Conservation (phyloP, 1,139 yeast species). For the Pichia sp. region DNA sequence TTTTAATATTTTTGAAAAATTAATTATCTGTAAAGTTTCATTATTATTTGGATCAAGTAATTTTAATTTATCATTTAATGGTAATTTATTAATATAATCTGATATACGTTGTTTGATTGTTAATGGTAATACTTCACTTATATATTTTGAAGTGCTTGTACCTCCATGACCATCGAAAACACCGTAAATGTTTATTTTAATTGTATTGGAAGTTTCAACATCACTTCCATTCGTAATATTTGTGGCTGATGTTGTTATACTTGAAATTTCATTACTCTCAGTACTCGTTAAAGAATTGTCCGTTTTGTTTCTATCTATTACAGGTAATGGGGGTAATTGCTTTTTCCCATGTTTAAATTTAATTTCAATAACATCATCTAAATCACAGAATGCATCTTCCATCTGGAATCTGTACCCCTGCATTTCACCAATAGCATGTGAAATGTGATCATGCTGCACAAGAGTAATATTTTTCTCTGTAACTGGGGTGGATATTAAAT, state of each 20-base stretch:
- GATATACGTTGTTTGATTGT: conserved; percentile 18
- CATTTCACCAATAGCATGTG: conserved; percentile 68
- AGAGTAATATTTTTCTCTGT: conserved; percentile 54
- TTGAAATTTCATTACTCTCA: not conserved
- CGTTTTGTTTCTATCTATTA: conserved; percentile 4
- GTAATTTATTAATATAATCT: conserved; percentile 16
- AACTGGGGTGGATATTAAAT: conserved; percentile 66
- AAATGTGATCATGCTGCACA: conserved; percentile 36
- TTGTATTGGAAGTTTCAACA: not conserved
- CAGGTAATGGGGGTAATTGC: not conserved
- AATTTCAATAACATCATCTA: conserved; percentile 26
- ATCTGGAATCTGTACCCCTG: conserved; percentile 72
- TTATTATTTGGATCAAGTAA: conserved; percentile 12
- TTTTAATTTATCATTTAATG: conserved; percentile 15
- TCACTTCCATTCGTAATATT: not conserved
- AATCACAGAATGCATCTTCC: conserved; percentile 68
- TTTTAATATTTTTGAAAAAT: conserved; percentile 36
- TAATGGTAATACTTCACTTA: conserved; percentile 39
- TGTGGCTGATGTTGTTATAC: conserved; percentile 2
- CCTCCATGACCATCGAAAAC: conserved; percentile 86
- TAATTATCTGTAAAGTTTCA: conserved; percentile 19
- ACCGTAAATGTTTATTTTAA: conserved; percentile 53
- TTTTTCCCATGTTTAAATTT: not conserved
- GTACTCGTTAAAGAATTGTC: conserved; percentile 1
- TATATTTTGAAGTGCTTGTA: conserved; percentile 48